These are phyloP conservation scores for Gastroboletus turbinatus DNA, from an alignment of 1,284 basidiomycete species.

Conservation along the genomic window DNA sequence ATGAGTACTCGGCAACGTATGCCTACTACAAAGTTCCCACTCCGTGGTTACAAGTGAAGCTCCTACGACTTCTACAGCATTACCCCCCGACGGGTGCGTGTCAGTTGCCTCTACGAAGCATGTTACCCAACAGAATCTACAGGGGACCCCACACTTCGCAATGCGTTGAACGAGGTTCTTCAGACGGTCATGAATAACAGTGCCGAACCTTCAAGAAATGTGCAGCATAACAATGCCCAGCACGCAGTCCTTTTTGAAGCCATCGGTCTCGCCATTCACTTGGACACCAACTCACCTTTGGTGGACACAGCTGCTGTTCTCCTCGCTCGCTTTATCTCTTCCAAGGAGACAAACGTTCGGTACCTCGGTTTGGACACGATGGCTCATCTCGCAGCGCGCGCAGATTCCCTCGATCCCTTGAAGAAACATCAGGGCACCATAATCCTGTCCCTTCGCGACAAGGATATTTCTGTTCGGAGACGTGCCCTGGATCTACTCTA, in stretches of 20 bases:
- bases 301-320: slow-evolving; percentile 90
- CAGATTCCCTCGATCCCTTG: slow-evolving; percentile 87
- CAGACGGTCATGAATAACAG: slow-evolving; percentile 92
- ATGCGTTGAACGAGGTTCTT: slow-evolving; percentile 81
- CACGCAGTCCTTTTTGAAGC: slow-evolving; percentile 99
- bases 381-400: slow-evolving; percentile 94
- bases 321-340: slow-evolving; percentile 93
- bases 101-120: neutral
- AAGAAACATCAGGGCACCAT: slow-evolving; percentile 97
- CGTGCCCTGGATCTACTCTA: slow-evolving; percentile 94
- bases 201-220: slow-evolving; percentile 89
- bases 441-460: slow-evolving; percentile 91
- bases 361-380: slow-evolving; percentile 98
- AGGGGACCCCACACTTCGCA: slow-evolving; percentile 84
- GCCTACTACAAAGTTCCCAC: slow-evolving; percentile 97
- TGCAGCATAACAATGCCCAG: slow-evolving; percentile 98
- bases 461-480: slow-evolving; percentile 95
- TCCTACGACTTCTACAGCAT: slow-evolving; percentile 91
- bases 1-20: slow-evolving; percentile 87
- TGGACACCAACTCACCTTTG: slow-evolving; percentile 89
- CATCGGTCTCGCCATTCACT: slow-evolving; percentile 94
- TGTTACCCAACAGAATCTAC: slow-evolving; percentile 9
- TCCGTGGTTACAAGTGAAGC: slow-evolving; percentile 97
- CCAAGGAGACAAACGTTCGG: slow-evolving; percentile 97
- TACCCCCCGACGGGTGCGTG: slow-evolving; percentile 87